A percentile compares a stretch with the other conserved stretches of the same genome.
Evolutionary conservation across 495 filamentous ascomycete species (phyloP).

Genomic region (Diplogelasinospora grovesii): DNA sequence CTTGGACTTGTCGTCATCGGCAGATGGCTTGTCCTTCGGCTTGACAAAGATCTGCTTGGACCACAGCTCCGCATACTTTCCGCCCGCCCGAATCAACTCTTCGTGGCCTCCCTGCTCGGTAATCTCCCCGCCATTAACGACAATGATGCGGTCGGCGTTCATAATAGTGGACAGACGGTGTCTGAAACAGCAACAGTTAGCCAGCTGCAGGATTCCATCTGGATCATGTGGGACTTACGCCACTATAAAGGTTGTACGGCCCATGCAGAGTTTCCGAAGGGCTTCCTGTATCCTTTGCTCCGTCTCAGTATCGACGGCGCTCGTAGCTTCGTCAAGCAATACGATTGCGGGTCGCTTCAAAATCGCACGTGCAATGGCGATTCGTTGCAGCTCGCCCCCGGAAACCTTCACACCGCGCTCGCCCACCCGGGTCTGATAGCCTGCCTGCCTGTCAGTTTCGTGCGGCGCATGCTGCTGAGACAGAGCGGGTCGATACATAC

Average conservation of each 20-base stretch:
- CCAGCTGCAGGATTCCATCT: neutral
- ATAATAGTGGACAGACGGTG: conserved; percentile 66
- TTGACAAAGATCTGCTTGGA: conserved; percentile 51
- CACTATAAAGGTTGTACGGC: conserved; percentile 56
- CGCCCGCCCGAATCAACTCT: conserved; percentile 46
- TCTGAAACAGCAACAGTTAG: conserved; percentile 23
- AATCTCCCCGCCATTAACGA: conserved; percentile 57
- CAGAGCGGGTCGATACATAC: conserved; percentile 9
- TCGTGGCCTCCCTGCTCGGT: conserved; percentile 60
- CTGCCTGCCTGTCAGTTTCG: conserved; percentile 16
- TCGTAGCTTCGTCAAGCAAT: conserved; percentile 52
- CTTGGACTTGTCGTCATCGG: conserved; percentile 14
- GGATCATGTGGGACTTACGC: conserved; percentile 41
- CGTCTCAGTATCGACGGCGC: conserved; percentile 57
- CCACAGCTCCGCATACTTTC: conserved; percentile 60
- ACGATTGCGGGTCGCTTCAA: conserved; percentile 49
- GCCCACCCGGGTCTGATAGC: conserved; percentile 55
- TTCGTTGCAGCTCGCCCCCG: conserved; percentile 66
- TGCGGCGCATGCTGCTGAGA: neutral
- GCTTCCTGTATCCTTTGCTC: conserved; percentile 68
- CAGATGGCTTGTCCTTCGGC: conserved; percentile 34
- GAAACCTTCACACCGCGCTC: conserved; percentile 63
- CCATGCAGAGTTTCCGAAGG: conserved; percentile 48
- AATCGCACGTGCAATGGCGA: conserved; percentile 67
- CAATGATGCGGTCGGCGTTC: conserved; percentile 62